phyloP scores from a whole-genome alignment of 176 grass and related monocot genomes.

The Avena insularis region DNA sequence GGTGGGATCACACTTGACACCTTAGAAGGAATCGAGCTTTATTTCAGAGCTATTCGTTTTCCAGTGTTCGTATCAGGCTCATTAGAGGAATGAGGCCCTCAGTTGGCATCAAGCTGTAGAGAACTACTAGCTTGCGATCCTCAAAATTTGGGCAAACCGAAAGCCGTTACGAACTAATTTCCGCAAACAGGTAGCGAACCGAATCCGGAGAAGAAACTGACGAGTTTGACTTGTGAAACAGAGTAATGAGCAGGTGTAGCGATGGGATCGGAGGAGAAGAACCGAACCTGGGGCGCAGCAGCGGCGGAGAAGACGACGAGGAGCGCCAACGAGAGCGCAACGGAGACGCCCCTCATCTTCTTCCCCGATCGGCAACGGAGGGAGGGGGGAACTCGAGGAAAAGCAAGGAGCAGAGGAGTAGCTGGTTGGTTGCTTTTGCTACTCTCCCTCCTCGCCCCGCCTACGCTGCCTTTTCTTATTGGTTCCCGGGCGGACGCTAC shows the following conservation, averaged over 20 bases:
- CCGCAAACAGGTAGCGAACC: background rate
- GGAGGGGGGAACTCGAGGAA: background rate
- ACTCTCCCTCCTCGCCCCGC: background rate
- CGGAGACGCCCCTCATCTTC: background rate
- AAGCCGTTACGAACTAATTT: background rate
- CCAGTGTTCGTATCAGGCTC: background rate
- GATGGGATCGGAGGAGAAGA: background rate
- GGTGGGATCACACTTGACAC: no score
- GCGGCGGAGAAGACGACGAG: slow-evolving; percentile 9
- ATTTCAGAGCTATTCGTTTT: background rate
- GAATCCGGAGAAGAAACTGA: background rate
- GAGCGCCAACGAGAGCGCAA: background rate
- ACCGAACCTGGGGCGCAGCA: background rate
- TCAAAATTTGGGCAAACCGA: background rate
- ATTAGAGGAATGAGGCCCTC: background rate
- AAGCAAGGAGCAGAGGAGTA: background rate
- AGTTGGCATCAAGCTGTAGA: background rate
- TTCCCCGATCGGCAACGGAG: background rate
- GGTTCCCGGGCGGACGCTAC: background rate
- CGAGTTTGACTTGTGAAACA: background rate
- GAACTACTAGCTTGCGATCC: background rate
- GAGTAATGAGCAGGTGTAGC: background rate
- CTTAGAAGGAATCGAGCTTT: background rate
- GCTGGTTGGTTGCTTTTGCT: slow-evolving; percentile 16
- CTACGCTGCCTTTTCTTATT: background rate